Evolutionary conservation across 192 early-diverging fungal genomes (phyloP), one percentile per base, ranked within the genome.

Genomic region (Podila horticola): DNA sequence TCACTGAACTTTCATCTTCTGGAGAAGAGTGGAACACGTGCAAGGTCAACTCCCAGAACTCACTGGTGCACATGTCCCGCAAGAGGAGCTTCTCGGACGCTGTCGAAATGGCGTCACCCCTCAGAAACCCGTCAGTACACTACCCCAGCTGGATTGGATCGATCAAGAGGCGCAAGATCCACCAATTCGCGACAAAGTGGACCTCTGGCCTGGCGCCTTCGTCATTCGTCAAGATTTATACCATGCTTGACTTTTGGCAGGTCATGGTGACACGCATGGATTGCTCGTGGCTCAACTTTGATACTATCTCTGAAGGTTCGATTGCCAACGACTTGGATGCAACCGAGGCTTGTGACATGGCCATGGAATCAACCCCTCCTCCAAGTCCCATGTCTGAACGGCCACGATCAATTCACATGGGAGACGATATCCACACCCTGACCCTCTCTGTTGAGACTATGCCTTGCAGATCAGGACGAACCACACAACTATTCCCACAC

Each of bases 181-280:
- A 81, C 22, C 77, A 81, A 29, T 81, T 69, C 41, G 70, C 77
- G 3, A 81, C 66, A 5, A 64, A 64, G 2, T 81, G 77, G 77
- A 81, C 77, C 0, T 55, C 52, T 55, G 52, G 52, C 19, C 17
- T 55, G 52, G 52, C 52, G 24, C 52, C 52, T 55, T 55, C 52
- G 52, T 55, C 52, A 4, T 55, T 55, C 24, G 52, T 55, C 52
- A 55, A 24, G 11, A 31, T 61, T 17, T 61, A 33, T 8, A 60
- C 77, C 8, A 73, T 69, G 66, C 70, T 71, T 2, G 77, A 81
- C 36, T 81, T 81, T 69, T 81, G 77, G 77, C 71, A 81, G 26
- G 67, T 73, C 30, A 81, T 81, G 77, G 67, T 20, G 28, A 50
- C 66, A 6, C 66, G 77, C 7, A 2, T 81, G 33, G 77, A 81